Conservation (phyloP, 129 eudicot species). For the Flaveria sonorensis region DNA sequence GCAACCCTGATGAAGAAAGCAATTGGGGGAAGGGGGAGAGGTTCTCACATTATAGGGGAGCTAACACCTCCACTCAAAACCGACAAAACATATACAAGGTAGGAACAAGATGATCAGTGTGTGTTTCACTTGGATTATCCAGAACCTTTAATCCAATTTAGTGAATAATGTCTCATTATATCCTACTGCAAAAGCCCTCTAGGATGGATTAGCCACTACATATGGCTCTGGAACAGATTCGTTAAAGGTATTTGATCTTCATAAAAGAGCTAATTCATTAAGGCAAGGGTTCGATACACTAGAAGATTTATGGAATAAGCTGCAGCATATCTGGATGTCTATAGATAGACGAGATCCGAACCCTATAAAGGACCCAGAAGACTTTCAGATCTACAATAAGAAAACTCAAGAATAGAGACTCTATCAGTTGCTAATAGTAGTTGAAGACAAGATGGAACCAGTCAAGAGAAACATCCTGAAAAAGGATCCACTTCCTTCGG, state of each 20-base stretch:
- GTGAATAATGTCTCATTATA: too few relatives aligned
- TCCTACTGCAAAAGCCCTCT: too few relatives aligned
- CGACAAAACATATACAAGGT: too few relatives aligned
- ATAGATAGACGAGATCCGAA: background rate
- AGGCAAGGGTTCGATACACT: background rate
- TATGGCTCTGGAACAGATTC: background rate
- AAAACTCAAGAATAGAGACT: background rate
- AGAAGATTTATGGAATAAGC: background rate
- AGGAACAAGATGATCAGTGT: too few relatives aligned
- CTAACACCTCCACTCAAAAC: too few relatives aligned
- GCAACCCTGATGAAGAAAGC: too few relatives aligned
- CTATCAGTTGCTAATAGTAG: background rate
- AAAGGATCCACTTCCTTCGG: background rate
- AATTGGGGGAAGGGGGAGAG: too few relatives aligned
- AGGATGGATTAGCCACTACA: too few relatives aligned
- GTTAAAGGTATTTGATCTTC: background rate
- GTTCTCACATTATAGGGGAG: too few relatives aligned
- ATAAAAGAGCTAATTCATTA: background rate
- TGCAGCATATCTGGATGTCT: background rate
- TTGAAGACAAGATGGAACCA: background rate
- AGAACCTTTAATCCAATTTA: too few relatives aligned
- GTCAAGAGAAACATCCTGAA: background rate
- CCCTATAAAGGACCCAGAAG: background rate
- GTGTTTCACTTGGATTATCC: too few relatives aligned
- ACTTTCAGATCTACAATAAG: background rate